Conservation (phyloP, 352 stramenopile genomes). For the Phytophthora europaea region DNA sequence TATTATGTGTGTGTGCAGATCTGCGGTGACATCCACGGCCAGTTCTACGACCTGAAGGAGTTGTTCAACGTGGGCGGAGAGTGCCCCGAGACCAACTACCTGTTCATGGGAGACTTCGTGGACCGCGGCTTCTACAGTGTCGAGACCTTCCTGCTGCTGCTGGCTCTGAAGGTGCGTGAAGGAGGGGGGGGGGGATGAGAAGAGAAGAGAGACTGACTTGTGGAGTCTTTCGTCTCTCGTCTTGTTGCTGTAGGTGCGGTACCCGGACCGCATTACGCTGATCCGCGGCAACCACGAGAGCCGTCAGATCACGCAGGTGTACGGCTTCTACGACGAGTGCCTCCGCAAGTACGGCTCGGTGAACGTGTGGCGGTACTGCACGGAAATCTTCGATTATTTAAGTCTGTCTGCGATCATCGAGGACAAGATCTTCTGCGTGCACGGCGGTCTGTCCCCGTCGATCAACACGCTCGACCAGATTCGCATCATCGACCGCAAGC, state of each 20-base stretch:
- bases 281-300: constrained; percentile 99
- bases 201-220: neutral
- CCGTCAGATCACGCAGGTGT: constrained; percentile 99
- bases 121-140: constrained; percentile 99
- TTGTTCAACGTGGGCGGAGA: constrained; percentile 99
- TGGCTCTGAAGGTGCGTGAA: constrained; percentile 97
- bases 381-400: constrained; percentile 99
- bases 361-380: constrained; percentile 99
- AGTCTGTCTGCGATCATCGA: constrained; percentile 98
- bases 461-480: constrained; percentile 94
- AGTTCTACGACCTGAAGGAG: constrained; percentile 99
- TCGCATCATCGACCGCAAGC: constrained; percentile 96
- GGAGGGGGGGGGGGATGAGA: neutral
- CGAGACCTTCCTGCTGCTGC: constrained; percentile 98
- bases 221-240: neutral
- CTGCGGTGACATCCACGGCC: constrained; percentile 99
- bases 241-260: constrained; percentile 80
- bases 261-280: constrained; percentile 99
- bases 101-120: constrained; percentile 99
- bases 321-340: constrained; percentile 99
- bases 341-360: constrained; percentile 98
- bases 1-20: constrained; percentile 81
- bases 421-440: constrained; percentile 99
- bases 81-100: constrained; percentile 99
- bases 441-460: constrained; percentile 97